phyloP scores from a whole-genome alignment of 2,329 filamentous ascomycete species.

The Penicillium sp. region DNA sequence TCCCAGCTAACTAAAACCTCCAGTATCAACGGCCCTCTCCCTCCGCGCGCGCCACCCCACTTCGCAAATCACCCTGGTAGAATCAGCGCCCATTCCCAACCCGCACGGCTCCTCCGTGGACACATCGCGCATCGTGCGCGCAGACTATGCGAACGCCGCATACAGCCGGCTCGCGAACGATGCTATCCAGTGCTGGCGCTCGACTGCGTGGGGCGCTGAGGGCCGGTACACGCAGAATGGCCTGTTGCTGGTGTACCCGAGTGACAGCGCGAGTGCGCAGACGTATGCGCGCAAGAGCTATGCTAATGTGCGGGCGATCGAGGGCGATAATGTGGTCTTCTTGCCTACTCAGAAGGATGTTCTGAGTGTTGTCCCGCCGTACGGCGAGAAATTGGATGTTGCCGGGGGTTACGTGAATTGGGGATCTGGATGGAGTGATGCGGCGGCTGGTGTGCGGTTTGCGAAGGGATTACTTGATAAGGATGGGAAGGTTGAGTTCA shows the following conservation, averaged over 20 bases:
- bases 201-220: constrained; percentile 46
- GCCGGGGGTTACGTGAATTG: constrained; percentile 50
- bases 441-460: constrained; percentile 44
- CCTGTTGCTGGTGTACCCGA: constrained; percentile 44
- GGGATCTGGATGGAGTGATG: constrained; percentile 51
- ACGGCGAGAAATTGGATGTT: constrained; percentile 37
- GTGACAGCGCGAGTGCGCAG: constrained; percentile 31
- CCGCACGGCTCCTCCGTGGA: constrained; percentile 63
- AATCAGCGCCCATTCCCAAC: constrained; percentile 60
- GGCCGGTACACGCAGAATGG: constrained; percentile 50
- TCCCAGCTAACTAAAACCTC: constrained; percentile 2
- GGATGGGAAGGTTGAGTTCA: constrained; percentile 39
- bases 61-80: constrained; percentile 60
- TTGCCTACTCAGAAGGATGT: constrained; percentile 39
- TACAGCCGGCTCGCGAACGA: constrained; percentile 74
- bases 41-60: constrained; percentile 62
- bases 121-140: constrained; percentile 62
- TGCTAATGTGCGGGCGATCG: constrained; percentile 41
- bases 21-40: constrained; percentile 67
- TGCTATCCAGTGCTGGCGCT: constrained; percentile 70
- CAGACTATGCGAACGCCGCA: constrained; percentile 78
- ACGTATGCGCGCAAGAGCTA: constrained; percentile 45
- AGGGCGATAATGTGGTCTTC: constrained; percentile 38
- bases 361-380: constrained; percentile 37
- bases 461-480: constrained; percentile 41